A percentile compares a stretch with the other conserved stretches of the same genome.
Conservation (phyloP, 805 yeast genomes). For the Blastobotrys mokoenaii region DNA sequence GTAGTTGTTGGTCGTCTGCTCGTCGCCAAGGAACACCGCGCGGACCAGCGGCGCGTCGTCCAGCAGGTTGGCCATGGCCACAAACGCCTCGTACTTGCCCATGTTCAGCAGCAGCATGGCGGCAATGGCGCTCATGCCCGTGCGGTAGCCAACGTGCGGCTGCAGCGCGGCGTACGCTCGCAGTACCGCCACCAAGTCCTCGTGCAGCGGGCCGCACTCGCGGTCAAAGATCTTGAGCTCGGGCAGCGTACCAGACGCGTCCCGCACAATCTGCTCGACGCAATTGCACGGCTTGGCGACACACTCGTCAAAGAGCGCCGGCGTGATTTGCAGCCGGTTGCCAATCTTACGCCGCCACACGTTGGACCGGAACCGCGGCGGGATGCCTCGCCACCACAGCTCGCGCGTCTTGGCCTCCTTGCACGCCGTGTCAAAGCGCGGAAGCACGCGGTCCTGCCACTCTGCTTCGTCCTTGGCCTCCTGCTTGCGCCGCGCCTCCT, state of each 20-base stretch:
- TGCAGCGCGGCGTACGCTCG: constrained; percentile 26
- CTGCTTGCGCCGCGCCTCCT: constrained; percentile 17
- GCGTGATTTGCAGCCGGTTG: constrained; percentile 23
- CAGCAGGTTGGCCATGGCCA: constrained; percentile 34
- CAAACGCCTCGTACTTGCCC: constrained; percentile 32
- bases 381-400: constrained; percentile 55
- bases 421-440: constrained; percentile 30
- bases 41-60: constrained; percentile 29
- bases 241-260: constrained; percentile 29
- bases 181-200: constrained; percentile 30
- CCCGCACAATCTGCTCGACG: constrained; percentile 12
- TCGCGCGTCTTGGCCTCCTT: constrained; percentile 38
- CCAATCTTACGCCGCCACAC: constrained; percentile 47
- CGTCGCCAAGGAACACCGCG: constrained; percentile 25
- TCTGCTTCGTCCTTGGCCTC: constrained; percentile 21
- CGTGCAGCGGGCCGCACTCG: constrained; percentile 26
- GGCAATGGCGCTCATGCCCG: constrained; percentile 33
- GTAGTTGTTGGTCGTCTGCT: constrained; percentile 30
- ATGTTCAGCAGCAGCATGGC: constrained; percentile 36
- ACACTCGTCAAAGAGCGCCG: constrained; percentile 4
- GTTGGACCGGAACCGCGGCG: constrained; percentile 35
- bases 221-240: constrained; percentile 32
- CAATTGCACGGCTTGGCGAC: constrained; percentile 1
- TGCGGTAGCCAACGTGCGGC: constrained; percentile 22
- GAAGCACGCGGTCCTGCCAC: constrained; percentile 37